Evolutionary conservation across 2,329 filamentous ascomycete genomes (phyloP).

Genomic region (Apiospora sp.): DNA sequence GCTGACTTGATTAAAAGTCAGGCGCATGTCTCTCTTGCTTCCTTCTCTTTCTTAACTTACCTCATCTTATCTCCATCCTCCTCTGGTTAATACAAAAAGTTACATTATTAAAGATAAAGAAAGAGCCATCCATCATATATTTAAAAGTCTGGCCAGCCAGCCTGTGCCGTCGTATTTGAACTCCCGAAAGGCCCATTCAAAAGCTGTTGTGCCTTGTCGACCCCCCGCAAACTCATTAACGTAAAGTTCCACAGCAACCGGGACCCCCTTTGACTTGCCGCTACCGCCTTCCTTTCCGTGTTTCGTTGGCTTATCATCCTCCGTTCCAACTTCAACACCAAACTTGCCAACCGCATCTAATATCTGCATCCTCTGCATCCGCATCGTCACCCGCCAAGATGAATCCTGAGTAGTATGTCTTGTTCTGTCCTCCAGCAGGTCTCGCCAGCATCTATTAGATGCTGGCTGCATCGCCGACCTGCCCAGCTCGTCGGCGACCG

Average conservation of each 20-base stretch:
- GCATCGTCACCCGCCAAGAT: conserved; percentile 60
- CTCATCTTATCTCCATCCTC: not conserved
- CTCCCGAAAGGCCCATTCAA: not conserved
- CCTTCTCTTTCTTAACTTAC: conserved; percentile 8
- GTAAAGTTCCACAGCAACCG: conserved; percentile 21
- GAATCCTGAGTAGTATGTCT: conserved; percentile 91
- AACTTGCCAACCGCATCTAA: conserved; percentile 18
- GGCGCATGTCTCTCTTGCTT: conserved; percentile 19
- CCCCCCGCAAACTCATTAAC: conserved; percentile 11
- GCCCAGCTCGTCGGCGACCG: conserved; percentile 22
- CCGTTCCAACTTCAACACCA: conserved; percentile 28
- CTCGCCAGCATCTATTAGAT: conserved; percentile 24
- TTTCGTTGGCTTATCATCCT: conserved; percentile 25
- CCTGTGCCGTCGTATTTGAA: conserved; percentile 7
- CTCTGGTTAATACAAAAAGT: not conserved
- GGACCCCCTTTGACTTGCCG: conserved; percentile 20
- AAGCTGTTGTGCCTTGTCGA: conserved; percentile 11
- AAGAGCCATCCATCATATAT: not conserved
- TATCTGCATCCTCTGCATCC: conserved; percentile 26
- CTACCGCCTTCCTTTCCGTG: conserved; percentile 22
- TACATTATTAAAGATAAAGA: conserved; percentile 1
- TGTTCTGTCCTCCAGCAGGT: conserved; percentile 32
- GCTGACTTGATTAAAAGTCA: conserved; percentile 1
- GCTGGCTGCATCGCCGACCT: conserved; percentile 26
- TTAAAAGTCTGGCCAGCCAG: not conserved